Evolutionary conservation across 169 alveolate genomes (phyloP).

Genomic region (Prorocentrum cordatum): DNA sequence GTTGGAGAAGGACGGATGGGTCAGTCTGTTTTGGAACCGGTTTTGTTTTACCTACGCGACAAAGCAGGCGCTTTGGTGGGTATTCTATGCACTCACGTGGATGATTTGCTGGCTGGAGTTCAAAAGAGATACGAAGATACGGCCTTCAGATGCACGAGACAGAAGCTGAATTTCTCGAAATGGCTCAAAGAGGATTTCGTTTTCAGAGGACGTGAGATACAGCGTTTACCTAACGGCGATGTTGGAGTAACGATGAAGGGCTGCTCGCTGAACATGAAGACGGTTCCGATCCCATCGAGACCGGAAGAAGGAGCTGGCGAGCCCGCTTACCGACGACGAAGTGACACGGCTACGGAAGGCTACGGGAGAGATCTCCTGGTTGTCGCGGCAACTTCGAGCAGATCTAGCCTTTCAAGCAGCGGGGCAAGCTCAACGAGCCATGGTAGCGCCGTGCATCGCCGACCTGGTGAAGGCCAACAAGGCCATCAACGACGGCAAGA

Average conservation of each 20-base stretch:
- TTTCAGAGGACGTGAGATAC: background rate
- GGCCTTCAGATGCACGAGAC: background rate
- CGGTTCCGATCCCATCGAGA: background rate
- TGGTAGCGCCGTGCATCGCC: background rate
- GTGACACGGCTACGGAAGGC: background rate
- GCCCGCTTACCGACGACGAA: background rate
- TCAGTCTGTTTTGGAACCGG: background rate
- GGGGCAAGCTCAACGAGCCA: too few relatives aligned
- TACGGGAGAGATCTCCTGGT: background rate
- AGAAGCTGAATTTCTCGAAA: background rate
- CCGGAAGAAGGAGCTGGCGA: background rate
- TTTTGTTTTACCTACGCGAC: background rate
- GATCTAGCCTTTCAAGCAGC: background rate
- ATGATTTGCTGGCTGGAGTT: background rate
- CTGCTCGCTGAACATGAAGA: background rate
- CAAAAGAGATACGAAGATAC: background rate
- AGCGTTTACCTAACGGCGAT: background rate
- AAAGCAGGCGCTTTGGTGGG: background rate
- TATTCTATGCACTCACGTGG: background rate
- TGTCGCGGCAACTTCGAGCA: background rate
- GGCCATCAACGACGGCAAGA: background rate
- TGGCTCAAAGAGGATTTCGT: background rate
- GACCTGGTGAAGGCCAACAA: background rate
- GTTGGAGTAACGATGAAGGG: background rate
- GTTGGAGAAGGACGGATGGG: background rate